Conservation (phyloP, 2,329 filamentous ascomycete genomes). For the Didymella pinodella region DNA sequence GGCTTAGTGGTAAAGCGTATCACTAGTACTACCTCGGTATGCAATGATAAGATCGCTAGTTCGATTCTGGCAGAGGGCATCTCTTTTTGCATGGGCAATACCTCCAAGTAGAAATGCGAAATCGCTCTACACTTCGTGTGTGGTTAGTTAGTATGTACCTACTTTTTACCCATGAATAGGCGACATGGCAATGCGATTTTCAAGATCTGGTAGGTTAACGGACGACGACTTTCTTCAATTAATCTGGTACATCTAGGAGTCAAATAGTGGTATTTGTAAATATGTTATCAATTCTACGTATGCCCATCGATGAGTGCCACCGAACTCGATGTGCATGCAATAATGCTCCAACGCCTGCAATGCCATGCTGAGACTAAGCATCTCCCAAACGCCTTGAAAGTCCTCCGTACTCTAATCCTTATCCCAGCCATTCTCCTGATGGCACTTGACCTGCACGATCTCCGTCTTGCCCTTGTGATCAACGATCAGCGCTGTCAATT, state of each 20-base stretch:
- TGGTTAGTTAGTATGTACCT: background rate
- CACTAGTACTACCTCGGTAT: constrained; percentile 15
- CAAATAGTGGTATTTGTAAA: too few species aligned
- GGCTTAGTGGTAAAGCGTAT: constrained; percentile 25
- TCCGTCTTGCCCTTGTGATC: constrained; percentile 57
- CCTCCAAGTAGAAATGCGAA: too few species aligned
- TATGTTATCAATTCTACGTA: background rate
- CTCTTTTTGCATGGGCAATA: background rate
- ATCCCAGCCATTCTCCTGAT: constrained; percentile 33
- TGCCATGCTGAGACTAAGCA: constrained; percentile 8
- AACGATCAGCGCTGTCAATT: constrained; percentile 79
- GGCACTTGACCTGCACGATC: constrained; percentile 53
- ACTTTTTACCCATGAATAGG: background rate
- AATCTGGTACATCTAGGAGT: too few species aligned
- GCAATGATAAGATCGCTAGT: constrained; percentile 23
- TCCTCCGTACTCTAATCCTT: constrained; percentile 19
- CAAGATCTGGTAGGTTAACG: too few species aligned
- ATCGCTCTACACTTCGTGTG: too few species aligned
- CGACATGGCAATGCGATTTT: background rate
- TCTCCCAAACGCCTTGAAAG: constrained; percentile 9
- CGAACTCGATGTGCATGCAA: background rate
- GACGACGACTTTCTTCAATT: too few species aligned
- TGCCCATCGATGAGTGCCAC: background rate
- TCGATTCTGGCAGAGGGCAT: constrained; percentile 23
- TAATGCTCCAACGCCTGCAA: constrained; percentile 19